Percentiles rank a stretch among this genome's conserved stretches.
These are phyloP conservation scores for Kalaharituber pfeilii DNA, from an alignment of 2,329 filamentous ascomycete genomes.

Conservation along the genomic window DNA sequence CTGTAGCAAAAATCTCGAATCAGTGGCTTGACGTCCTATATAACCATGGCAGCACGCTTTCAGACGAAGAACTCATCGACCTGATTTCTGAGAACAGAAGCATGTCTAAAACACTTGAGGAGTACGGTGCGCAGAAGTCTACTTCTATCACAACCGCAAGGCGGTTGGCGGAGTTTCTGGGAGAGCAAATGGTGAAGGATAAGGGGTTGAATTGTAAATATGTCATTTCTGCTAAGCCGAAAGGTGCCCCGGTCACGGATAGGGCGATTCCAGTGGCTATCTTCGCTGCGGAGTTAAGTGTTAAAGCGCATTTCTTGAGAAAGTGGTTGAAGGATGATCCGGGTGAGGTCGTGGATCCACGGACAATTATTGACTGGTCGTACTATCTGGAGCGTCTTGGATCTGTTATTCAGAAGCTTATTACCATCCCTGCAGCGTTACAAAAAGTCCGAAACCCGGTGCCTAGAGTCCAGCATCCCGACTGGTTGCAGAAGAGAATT, in stretches of 20 bases:
- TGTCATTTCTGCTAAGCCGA: slow-evolving; percentile 80
- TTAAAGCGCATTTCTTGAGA: slow-evolving; percentile 75
- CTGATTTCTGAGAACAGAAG: slow-evolving; percentile 99
- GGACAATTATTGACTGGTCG: slow-evolving; percentile 82
- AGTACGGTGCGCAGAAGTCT: slow-evolving; percentile 90
- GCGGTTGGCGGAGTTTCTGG: slow-evolving; percentile 84
- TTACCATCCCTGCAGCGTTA: slow-evolving; percentile 91
- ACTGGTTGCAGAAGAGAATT: slow-evolving; percentile 89
- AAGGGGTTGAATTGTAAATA: slow-evolving; percentile 99
- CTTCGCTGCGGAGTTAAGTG: slow-evolving; percentile 77
- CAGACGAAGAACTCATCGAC: slow-evolving; percentile 93
- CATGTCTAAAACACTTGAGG: slow-evolving; percentile 92
- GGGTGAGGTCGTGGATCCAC: slow-evolving; percentile 62
- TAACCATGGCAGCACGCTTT: slow-evolving; percentile 70
- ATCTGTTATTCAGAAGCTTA: slow-evolving; percentile 95
- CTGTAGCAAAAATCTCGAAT: slow-evolving; percentile 89
- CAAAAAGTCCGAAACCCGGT: slow-evolving; percentile 93
- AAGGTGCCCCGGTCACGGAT: slow-evolving; percentile 82
- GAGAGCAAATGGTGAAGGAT: slow-evolving; percentile 98
- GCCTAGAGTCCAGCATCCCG: slow-evolving; percentile 79
- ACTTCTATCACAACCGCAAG: slow-evolving; percentile 98
- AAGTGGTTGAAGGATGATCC: slow-evolving; percentile 96
- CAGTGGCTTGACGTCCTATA: slow-evolving; percentile 92
- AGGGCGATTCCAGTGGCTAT: slow-evolving; percentile 89
- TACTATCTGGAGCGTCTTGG: slow-evolving; percentile 94